Conservation (phyloP, 352 stramenopile species). For the Pythium insidiosum region DNA sequence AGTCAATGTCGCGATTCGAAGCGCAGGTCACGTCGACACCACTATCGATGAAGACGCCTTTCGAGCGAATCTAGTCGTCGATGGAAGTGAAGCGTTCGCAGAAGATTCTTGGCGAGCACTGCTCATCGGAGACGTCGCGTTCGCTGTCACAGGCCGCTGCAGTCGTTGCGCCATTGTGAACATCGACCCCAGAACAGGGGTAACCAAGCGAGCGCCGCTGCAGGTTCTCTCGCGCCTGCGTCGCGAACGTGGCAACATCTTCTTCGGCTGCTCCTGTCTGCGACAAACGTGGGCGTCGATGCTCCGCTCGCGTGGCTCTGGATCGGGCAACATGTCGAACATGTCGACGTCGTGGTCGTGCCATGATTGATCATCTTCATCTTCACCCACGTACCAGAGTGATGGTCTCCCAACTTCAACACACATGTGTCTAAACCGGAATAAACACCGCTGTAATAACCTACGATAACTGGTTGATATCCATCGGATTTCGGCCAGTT, state of each 20-base stretch:
- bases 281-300: no score
- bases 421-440: not conserved
- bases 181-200: constrained; percentile 60
- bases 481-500: no score
- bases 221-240: constrained; percentile 71
- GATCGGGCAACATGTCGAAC: not conserved
- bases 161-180: constrained; percentile 81
- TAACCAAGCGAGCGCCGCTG: constrained; percentile 43
- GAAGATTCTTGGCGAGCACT: constrained; percentile 64
- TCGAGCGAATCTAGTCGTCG: constrained; percentile 62
- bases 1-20: constrained; percentile 33
- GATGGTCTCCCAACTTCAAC: not conserved
- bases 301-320: not conserved
- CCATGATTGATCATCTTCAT: not conserved
- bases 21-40: constrained; percentile 18
- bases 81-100: constrained; percentile 53
- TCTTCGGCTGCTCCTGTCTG: constrained; percentile 80
- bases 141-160: constrained; percentile 61
- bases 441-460: no score
- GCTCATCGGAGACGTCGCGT: constrained; percentile 25
- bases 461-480: no score
- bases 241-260: constrained; percentile 61
- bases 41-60: constrained; percentile 58
- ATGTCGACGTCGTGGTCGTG: not conserved
- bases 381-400: not conserved